These are phyloP conservation scores for Balakata baccata DNA, from an alignment of 345 rosid species.

Conservation along the genomic window DNA sequence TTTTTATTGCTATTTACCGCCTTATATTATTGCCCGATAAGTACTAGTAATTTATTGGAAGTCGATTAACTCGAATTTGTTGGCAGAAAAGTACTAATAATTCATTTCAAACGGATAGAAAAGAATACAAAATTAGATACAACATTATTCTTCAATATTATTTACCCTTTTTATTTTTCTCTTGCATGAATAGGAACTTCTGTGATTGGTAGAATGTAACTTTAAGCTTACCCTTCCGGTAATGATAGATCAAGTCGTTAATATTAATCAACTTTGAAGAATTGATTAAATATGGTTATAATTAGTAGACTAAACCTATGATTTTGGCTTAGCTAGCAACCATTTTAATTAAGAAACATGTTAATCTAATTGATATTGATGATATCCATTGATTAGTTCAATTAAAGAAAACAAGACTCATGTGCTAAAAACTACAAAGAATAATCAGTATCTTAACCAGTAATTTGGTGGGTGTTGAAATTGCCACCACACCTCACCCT, in stretches of 20 bases:
- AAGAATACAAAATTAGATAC: too few relatives aligned
- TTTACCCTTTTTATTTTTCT: too few relatives aligned
- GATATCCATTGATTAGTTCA: neutral
- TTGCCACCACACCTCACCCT: constrained; percentile 15
- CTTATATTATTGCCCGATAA: too few relatives aligned
- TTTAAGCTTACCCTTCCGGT: neutral
- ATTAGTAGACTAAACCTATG: neutral
- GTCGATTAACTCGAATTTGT: too few relatives aligned
- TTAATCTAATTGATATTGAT: neutral
- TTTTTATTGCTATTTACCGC: too few relatives aligned
- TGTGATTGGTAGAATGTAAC: neutral
- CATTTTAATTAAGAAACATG: too few relatives aligned
- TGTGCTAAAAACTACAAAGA: constrained; percentile 4
- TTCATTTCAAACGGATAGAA: too few relatives aligned
- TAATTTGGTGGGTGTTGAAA: constrained; percentile 6
- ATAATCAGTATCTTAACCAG: constrained; percentile 3
- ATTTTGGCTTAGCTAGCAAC: too few relatives aligned
- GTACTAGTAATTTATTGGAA: too few relatives aligned
- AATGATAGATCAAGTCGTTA: neutral
- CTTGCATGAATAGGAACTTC: neutral
- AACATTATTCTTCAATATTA: too few relatives aligned
- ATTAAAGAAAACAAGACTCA: constrained; percentile 5
- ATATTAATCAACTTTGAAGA: neutral
- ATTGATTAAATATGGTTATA: too few relatives aligned
- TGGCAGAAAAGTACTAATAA: too few relatives aligned